These are phyloP conservation scores for Ballota nigra DNA, from an alignment of 257 asterid species.

Conservation along the genomic window DNA sequence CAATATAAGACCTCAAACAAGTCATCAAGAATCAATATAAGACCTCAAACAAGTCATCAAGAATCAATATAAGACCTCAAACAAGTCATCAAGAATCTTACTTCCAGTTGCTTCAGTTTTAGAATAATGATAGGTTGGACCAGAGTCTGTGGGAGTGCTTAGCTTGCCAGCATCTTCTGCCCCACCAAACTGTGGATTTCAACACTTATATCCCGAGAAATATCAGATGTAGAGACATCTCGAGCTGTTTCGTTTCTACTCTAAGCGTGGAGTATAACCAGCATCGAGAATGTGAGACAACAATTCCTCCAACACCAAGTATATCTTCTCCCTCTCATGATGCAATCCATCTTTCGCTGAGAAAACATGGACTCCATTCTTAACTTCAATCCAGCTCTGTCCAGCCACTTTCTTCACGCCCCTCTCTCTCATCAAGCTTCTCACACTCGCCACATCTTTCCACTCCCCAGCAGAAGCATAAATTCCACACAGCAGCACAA, in stretches of 20 bases:
- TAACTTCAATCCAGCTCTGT: slow-evolving; percentile 65
- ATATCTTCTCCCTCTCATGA: slow-evolving; percentile 44
- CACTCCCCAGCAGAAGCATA: slow-evolving; percentile 65
- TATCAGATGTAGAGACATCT: slow-evolving; percentile 51
- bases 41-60: too few relatives aligned
- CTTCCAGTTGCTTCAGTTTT: slow-evolving; percentile 35
- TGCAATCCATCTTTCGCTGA: slow-evolving; percentile 63
- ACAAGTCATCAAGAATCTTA: too few relatives aligned
- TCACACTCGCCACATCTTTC: slow-evolving; percentile 53
- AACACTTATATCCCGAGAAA: slow-evolving; percentile 79
- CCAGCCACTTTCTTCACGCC: slow-evolving; percentile 64
- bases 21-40: too few relatives aligned
- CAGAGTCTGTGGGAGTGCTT: slow-evolving; percentile 34
- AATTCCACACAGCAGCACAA: slow-evolving; percentile 53
- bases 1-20: too few relatives aligned
- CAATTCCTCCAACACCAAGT: slow-evolving; percentile 45
- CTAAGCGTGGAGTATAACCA: slow-evolving; percentile 29
- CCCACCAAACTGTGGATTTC: slow-evolving; percentile 52
- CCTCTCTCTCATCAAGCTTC: slow-evolving; percentile 58
- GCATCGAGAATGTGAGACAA: slow-evolving; percentile 59
- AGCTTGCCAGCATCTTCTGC: slow-evolving; percentile 36
- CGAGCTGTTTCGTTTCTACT: not conserved
- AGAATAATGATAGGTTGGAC: slow-evolving; percentile 23
- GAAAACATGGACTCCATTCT: slow-evolving; percentile 50
- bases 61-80: too few relatives aligned